phyloP scores from a whole-genome alignment of 2,329 filamentous ascomycete species.

The Fulvia fulva region DNA sequence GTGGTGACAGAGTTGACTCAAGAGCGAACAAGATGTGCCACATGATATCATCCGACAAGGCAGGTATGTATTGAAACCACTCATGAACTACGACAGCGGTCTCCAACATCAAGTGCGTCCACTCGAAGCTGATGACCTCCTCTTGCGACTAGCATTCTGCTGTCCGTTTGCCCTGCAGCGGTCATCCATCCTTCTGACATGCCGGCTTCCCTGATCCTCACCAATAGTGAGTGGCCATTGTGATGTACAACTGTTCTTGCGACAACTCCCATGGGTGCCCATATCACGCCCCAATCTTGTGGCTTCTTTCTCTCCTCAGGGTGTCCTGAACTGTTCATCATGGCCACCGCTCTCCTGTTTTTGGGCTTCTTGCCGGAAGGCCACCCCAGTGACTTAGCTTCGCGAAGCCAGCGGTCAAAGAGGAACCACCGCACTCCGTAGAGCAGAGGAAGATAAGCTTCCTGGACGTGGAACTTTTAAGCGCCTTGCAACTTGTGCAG shows the following conservation, averaged over 20 bases:
- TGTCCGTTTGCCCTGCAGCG: neutral
- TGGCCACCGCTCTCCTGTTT: neutral
- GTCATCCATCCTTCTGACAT: neutral
- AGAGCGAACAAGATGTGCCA: neutral
- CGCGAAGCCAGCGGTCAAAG: too few species aligned
- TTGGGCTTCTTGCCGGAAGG: neutral
- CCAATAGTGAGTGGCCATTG: neutral
- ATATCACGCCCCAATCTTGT: neutral
- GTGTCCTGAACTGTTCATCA: neutral
- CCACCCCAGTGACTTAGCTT: too few species aligned
- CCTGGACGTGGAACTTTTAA: neutral
- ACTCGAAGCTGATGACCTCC: neutral
- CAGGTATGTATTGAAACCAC: too few species aligned
- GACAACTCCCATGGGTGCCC: neutral
- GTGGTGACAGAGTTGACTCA: neutral
- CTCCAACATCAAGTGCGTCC: neutral
- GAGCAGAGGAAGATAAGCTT: neutral
- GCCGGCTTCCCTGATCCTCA: neutral
- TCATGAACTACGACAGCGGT: too few species aligned
- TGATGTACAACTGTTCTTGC: neutral
- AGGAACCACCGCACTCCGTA: neutral
- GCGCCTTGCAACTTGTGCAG: neutral
- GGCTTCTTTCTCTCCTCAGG: neutral
- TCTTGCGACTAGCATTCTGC: neutral
- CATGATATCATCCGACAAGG: too few species aligned